Base-by-base conservation (phyloP, 176 grass and related monocot species). In the Stipa capillata region DNA sequence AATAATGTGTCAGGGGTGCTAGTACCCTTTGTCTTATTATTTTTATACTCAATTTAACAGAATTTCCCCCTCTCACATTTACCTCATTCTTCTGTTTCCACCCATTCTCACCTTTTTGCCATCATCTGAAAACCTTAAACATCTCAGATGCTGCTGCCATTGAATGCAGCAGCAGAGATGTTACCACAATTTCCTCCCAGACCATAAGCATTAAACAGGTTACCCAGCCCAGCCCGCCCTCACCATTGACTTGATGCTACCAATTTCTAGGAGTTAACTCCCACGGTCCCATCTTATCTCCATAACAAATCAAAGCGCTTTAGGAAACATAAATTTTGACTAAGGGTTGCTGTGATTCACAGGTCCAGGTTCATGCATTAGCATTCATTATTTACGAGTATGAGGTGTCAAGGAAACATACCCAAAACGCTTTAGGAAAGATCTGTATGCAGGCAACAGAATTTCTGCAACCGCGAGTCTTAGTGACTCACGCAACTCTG, bases 401-500 rank as follows among this genome's bases (percentile, higher is more conserved):
- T n/a, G 7, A 53, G 9, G 18, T 39, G 44, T 62, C 40, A 63
- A 52, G 51, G 50, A 78, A 42, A 75, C 82, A 89, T 99, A 99
- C 96, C 92, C 92, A 31, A 95, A 99, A 37, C 90, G 92, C 49
- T 91, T 93, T 44, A 91, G 72, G 81, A 93, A 99, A 34, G 92
- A 95, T 81, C 96, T 88, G 78, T 99, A 99, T 0, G 96, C 92
- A 23, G 96, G 92, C 51, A 98, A 79, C 74, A 98, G 81, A 77
- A 98, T 84, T 87, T 93, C 96, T 29, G 96, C 96, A 67, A 99
- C 90, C 0, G 92, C 96, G 36, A 95, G 90, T 74, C 90, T 84
- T 40, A 95, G 56, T 65, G 92, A 99, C 40, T 99, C 92, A 0
- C 92, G 80, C 59, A 99, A 71, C 53, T 99, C 92, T 18, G 88